Evolutionary conservation across 2,329 filamentous ascomycete genomes (phyloP), one percentile per base, ranked within the genome.

Genomic region (Sporothrix curviconia): DNA sequence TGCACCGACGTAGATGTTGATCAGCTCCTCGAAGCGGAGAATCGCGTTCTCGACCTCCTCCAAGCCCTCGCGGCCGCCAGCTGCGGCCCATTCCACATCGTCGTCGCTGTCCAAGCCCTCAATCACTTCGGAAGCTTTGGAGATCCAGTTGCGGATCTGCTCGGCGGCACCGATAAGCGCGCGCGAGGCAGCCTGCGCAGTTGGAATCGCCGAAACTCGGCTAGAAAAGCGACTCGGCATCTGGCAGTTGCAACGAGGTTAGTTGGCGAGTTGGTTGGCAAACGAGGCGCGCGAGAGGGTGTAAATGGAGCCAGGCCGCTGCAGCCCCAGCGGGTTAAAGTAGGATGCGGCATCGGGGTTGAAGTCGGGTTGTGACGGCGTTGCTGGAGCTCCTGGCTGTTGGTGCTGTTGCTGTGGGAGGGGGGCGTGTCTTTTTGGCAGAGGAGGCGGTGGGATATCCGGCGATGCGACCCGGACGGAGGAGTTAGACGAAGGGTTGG

Each of bases 71-170:
- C 87, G 79, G 2, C 94, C 94, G 54, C 90, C 94, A 7, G 83
- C 83, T 1, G 92, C 92, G 2, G 94, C 92, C 94, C 94, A 99
- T 71, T 97, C 92, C 15, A 97, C 91, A 68, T 99, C 94, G 70
- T 97, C 94, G 62, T 97, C 92, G 55, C 92, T 91, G 69, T 97
- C 91, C 42, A 99, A 76, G 5, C 92, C 92, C 56, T 83, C 82
- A 55, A 99, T 84, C 32, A 97, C 92, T 66, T 95, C 90, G 0
- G 87, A 87, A 0, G 92, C 92, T 70, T 96, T 96, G 62, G 82
- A 82, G 67, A 96, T 96, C 94, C 94, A 99, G 66, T 87, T 86
- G 62, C 87, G 82, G 63, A 99, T 97, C 71, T 97, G 92, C 61
- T 95, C 90, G 4, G 92, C 90, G 11, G 92, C 90, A 64, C 89